Conservation (phyloP, 2,329 filamentous ascomycete species). For the Xylaria sp. region DNA sequence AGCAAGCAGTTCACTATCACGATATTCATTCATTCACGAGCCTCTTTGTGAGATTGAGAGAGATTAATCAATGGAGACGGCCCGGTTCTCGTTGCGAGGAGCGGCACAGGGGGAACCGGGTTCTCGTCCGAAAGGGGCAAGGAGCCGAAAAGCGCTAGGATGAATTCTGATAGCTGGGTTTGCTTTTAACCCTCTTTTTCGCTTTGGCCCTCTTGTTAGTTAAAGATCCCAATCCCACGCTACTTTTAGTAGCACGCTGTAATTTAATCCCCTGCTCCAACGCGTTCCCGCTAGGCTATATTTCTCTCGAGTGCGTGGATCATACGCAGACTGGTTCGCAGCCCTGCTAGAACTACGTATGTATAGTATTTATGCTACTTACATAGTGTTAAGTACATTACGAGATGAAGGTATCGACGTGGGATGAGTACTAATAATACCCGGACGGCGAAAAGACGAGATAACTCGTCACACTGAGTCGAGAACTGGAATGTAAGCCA, state of each 20-base stretch:
- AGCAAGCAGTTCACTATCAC: constrained; percentile 1
- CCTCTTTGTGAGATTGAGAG: constrained; percentile 10
- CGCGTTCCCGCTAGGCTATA: not conserved
- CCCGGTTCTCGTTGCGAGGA: constrained; percentile 8
- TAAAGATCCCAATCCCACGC: not conserved
- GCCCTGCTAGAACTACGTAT: constrained; percentile 6
- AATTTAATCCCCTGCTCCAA: constrained; percentile 27
- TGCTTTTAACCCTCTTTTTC: not conserved
- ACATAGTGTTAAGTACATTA: not conserved
- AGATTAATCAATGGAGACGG: constrained; percentile 18
- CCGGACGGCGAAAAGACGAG: no score
- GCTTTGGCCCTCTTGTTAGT: not conserved
- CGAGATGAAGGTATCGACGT: not conserved
- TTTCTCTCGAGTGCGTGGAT: constrained; percentile 1
- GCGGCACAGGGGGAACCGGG: constrained; percentile 15
- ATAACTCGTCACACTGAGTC: not conserved
- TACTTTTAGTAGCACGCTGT: constrained; percentile 20
- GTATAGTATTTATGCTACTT: not conserved
- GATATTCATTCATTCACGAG: not conserved
- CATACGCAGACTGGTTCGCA: constrained; percentile 6
- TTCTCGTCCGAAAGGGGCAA: constrained; percentile 32
- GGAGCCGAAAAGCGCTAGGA: constrained; percentile 9
- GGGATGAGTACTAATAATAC: not conserved
- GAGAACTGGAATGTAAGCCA: not conserved
- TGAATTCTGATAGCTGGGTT: not conserved